Percentiles rank a stretch among this genome's conserved stretches.
phyloP scores from a whole-genome alignment of 164 flowering plant species.

The Umbilicus rupestris region DNA sequence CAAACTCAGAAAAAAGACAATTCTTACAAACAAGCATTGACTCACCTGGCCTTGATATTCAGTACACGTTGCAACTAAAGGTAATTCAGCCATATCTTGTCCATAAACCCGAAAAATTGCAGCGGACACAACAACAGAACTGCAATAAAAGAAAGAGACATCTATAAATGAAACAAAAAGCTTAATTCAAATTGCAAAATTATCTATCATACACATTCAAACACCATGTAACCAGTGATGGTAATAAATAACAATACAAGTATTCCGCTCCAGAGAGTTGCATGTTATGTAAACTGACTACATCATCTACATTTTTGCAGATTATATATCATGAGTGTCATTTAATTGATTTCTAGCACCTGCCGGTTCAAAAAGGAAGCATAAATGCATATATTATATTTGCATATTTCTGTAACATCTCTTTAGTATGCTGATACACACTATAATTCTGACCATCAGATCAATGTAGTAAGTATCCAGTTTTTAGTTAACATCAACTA shows the following conservation, averaged over 20 bases:
- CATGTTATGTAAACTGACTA: no score
- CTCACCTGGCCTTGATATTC: conserved; percentile 74
- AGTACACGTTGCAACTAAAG: conserved; percentile 77
- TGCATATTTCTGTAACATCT: no score
- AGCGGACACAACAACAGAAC: conserved; percentile 80
- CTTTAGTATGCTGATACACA: no score
- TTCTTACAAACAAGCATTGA: background rate
- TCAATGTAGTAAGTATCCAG: background rate
- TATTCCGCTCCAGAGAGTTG: no score
- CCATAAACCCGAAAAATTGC: conserved; percentile 75
- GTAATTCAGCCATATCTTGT: conserved; percentile 72
- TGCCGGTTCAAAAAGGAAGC: no score
- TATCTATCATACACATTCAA: background rate
- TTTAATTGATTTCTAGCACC: background rate
- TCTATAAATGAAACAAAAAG: background rate
- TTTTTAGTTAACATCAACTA: background rate
- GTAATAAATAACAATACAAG: background rate
- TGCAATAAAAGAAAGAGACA: conserved; percentile 26
- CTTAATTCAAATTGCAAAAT: background rate
- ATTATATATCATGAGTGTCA: background rate
- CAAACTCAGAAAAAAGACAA: background rate
- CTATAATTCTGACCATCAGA: no score
- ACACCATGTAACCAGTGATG: background rate
- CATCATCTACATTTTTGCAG: no score
- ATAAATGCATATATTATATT: no score